These are phyloP conservation scores for Ophiognomonia clavigignenti-juglandacearum DNA, from an alignment of 2,329 filamentous ascomycete genomes.

Conservation along the genomic window DNA sequence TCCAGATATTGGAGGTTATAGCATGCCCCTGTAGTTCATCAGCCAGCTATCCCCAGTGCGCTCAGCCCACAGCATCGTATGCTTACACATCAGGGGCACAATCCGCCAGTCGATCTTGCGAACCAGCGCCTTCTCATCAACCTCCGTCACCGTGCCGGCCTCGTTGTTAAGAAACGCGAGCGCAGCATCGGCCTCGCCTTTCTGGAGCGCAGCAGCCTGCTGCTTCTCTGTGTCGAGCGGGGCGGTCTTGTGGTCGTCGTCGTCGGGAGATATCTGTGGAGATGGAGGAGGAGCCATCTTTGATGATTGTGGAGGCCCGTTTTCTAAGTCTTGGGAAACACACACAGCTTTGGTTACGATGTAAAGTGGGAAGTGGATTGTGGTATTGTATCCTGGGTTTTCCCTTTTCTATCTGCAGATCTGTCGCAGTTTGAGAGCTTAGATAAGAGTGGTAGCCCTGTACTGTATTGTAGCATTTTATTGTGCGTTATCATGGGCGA, in stretches of 20 bases:
- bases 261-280: background rate
- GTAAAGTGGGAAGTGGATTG: no score
- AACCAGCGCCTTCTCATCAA: conserved; percentile 15
- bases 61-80: background rate
- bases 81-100: conserved; percentile 26
- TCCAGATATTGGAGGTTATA: conserved; percentile 27
- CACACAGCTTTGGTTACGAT: no score
- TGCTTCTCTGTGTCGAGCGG: conserved; percentile 12
- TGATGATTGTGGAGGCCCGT: no score
- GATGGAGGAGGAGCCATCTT: no score
- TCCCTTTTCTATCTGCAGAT: no score
- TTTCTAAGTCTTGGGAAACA: no score
- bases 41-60: background rate
- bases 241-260: background rate
- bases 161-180: conserved; percentile 11
- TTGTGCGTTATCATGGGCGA: no score
- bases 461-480: no score
- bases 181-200: conserved; percentile 10
- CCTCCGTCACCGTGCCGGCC: conserved; percentile 6
- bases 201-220: background rate
- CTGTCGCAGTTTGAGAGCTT: no score
- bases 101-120: conserved; percentile 26
- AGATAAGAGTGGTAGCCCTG: no score
- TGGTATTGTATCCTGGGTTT: no score
- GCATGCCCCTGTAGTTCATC: conserved; percentile 20